Percentiles rank a stretch among this genome's conserved stretches.
Evolutionary conservation across 306 rosid genomes (phyloP).

Genomic region (Dalbergia cultrata): DNA sequence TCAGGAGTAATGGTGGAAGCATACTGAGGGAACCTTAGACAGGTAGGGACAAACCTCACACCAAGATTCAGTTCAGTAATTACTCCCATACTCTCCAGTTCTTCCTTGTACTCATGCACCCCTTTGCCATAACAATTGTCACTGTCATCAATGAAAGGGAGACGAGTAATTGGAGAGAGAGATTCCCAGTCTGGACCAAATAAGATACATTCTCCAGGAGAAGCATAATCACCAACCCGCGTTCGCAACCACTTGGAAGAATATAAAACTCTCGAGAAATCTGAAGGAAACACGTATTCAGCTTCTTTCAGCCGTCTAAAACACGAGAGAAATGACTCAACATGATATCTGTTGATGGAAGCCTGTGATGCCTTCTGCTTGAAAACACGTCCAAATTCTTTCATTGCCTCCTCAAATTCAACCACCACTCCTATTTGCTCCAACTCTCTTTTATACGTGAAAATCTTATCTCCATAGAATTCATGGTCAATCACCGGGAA

Average conservation of each 20-base stretch:
- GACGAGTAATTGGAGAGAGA: conserved; percentile 56
- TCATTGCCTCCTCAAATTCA: conserved; percentile 61
- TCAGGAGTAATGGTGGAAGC: conserved; percentile 44
- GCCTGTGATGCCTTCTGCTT: conserved; percentile 35
- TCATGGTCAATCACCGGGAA: conserved; percentile 57
- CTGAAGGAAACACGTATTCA: conserved; percentile 19
- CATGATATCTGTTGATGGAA: conserved; percentile 50
- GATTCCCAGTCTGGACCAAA: conserved; percentile 63
- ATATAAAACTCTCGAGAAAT: conserved; percentile 35
- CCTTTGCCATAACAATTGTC: conserved; percentile 51
- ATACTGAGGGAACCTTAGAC: conserved; percentile 51
- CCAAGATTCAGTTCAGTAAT: conserved; percentile 58
- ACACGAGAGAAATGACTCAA: conserved; percentile 54
- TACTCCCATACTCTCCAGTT: conserved; percentile 65
- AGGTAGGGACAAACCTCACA: conserved; percentile 47
- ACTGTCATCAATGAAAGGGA: conserved; percentile 69
- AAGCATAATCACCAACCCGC: conserved; percentile 50
- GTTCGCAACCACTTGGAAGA: conserved; percentile 63
- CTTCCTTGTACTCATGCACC: conserved; percentile 52
- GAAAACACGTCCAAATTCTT: conserved; percentile 52
- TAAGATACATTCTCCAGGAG: conserved; percentile 65
- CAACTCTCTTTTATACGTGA: conserved; percentile 42
- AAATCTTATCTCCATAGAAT: conserved; percentile 50
- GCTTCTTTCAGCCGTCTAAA: conserved; percentile 42
- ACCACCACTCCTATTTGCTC: conserved; percentile 55